A percentile compares a stretch with the other conserved stretches of the same genome.
These are phyloP conservation scores for Vitis hybrid DNA, from an alignment of 177 flowering plant species.

Conservation along the genomic window DNA sequence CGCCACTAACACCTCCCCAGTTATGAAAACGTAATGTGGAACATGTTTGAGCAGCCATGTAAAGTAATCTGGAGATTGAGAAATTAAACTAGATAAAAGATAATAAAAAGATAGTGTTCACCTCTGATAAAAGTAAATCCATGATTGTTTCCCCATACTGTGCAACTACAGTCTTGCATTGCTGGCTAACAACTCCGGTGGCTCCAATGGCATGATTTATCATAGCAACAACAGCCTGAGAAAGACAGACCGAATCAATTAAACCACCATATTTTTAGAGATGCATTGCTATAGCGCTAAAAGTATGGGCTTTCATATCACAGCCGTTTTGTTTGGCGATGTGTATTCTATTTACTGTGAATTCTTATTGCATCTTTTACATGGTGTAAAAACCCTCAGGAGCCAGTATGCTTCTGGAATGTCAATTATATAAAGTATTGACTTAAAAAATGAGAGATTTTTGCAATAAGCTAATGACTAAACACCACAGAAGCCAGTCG, in stretches of 20 bases:
- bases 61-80: not conserved
- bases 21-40: too few species aligned
- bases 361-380: too few species aligned
- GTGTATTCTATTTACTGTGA: not conserved
- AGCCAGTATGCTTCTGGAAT: too few species aligned
- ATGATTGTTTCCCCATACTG: conserved; percentile 66
- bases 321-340: not conserved
- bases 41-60: not conserved
- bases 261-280: not conserved
- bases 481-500: too few species aligned
- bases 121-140: conserved; percentile 56
- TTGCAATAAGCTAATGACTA: too few species aligned
- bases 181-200: conserved; percentile 56
- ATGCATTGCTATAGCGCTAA: not conserved
- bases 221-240: conserved; percentile 55
- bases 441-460: too few species aligned
- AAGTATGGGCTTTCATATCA: not conserved
- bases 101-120: conserved; percentile 3
- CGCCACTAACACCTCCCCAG: too few species aligned
- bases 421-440: too few species aligned
- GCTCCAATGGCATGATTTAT: conserved; percentile 77
- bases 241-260: not conserved
- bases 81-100: not conserved
- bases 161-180: conserved; percentile 63
- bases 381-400: too few species aligned